Conservation (phyloP, 495 filamentous ascomycete species). For the Neurospora sp. region DNA sequence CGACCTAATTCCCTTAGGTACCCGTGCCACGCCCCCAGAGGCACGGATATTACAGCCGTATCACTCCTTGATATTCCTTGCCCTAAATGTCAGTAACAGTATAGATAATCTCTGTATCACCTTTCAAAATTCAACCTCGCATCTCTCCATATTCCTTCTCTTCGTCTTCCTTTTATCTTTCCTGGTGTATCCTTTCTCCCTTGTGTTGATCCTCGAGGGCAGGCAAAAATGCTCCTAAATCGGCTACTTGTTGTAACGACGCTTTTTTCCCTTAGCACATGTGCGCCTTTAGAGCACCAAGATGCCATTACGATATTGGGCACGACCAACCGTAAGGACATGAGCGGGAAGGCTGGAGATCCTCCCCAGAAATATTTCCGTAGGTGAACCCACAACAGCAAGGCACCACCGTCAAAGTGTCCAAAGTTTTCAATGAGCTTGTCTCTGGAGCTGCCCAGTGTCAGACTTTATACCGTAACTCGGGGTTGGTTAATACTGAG, state of each 20-base stretch:
- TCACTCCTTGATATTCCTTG: not conserved
- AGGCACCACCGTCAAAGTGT: not conserved
- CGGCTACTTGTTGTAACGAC: not conserved
- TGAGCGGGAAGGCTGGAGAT: constrained; percentile 36
- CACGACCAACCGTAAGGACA: constrained; percentile 25
- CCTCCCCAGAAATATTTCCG: constrained; percentile 51
- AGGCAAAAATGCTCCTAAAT: not conserved
- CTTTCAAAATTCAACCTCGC: not conserved
- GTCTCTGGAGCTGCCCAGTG: not conserved
- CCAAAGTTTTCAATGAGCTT: not conserved
- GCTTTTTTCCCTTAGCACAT: not conserved
- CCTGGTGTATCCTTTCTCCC: not conserved
- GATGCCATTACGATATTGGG: not conserved
- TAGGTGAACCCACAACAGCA: constrained; percentile 25
- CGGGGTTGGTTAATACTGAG: not conserved
- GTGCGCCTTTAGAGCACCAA: not conserved
- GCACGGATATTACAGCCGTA: not conserved
- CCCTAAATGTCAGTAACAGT: not conserved
- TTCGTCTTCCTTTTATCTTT: not conserved
- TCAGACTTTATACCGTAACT: not conserved
- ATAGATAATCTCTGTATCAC: not conserved
- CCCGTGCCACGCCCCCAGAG: not conserved
- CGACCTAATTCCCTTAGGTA: not conserved
- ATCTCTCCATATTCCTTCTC: not conserved
- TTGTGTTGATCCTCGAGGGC: not conserved